Conservation (phyloP, 2,329 filamentous ascomycete genomes). For the Nemania serpens region DNA sequence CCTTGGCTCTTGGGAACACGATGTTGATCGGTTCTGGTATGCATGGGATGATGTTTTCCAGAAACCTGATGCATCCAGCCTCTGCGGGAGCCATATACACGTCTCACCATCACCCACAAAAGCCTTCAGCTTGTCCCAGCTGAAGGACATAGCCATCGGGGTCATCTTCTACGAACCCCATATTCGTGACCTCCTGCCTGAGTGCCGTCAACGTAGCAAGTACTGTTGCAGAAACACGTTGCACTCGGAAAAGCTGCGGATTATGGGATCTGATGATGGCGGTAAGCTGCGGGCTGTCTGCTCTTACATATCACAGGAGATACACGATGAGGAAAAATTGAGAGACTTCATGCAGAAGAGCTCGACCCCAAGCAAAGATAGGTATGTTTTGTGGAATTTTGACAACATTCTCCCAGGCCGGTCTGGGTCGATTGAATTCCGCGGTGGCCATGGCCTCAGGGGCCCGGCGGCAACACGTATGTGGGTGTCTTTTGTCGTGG, state of each 20-base stretch:
- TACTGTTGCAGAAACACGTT: not conserved
- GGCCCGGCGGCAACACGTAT: not conserved
- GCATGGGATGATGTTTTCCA: not conserved
- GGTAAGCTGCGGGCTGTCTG: not conserved
- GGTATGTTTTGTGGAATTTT: not conserved
- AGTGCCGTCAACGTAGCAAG: not conserved
- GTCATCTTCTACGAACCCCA: not conserved
- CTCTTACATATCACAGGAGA: not conserved
- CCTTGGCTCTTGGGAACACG: not conserved
- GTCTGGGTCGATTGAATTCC: not conserved
- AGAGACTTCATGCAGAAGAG: not conserved
- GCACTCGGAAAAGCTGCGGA: not conserved
- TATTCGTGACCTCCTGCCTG: not conserved
- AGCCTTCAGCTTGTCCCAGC: not conserved
- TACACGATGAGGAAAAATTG: not conserved
- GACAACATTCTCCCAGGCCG: not conserved
- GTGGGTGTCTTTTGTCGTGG: not conserved
- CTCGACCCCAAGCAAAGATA: not conserved
- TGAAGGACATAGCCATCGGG: slow-evolving; percentile 2
- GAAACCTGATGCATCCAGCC: not conserved
- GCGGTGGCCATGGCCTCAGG: not conserved
- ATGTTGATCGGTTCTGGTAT: not conserved
- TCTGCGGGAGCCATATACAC: not conserved
- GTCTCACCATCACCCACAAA: not conserved
- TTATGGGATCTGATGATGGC: not conserved